Conservation (phyloP, 371 early-diverging fungal species). For the Mucor circinelloides region DNA sequence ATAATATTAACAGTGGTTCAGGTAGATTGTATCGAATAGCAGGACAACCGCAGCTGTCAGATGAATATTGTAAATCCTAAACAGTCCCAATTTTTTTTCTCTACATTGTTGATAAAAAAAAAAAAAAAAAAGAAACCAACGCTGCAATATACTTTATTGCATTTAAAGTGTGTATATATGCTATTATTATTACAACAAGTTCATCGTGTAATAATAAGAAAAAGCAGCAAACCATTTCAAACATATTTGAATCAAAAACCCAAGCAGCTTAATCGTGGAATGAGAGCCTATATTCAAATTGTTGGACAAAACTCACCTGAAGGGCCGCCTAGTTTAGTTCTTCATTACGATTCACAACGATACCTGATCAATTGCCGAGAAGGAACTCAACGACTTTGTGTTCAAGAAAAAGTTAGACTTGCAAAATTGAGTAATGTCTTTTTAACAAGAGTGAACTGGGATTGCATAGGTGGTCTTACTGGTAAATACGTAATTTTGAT, state of each 20-base stretch:
- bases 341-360: conserved; percentile 79
- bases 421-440: conserved; percentile 77
- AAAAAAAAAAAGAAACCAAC: background rate
- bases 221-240: background rate
- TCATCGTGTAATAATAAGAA: conserved; percentile 4
- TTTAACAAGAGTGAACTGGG: conserved; percentile 81
- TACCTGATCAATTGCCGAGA: conserved; percentile 97
- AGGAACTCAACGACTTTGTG: conserved; percentile 86
- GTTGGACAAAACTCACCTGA: conserved; percentile 73
- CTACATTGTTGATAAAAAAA: background rate
- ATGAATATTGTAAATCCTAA: background rate
- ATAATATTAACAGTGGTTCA: background rate
- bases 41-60: background rate
- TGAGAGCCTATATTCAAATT: conserved; percentile 82
- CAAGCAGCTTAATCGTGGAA: conserved; percentile 39
- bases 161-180: conserved; percentile 1
- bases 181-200: conserved; percentile 1
- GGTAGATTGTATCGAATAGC: too few species aligned
- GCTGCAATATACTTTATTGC: background rate
- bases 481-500: conserved; percentile 43
- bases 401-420: conserved; percentile 74
- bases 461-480: conserved; percentile 87
- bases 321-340: conserved; percentile 74
- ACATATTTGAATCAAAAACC: background rate
- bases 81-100: background rate